A percentile compares a stretch with the other conserved stretches of the same genome.
These are phyloP conservation scores for Syzygium aqueum DNA, from an alignment of 345 rosid species.

Conservation along the genomic window DNA sequence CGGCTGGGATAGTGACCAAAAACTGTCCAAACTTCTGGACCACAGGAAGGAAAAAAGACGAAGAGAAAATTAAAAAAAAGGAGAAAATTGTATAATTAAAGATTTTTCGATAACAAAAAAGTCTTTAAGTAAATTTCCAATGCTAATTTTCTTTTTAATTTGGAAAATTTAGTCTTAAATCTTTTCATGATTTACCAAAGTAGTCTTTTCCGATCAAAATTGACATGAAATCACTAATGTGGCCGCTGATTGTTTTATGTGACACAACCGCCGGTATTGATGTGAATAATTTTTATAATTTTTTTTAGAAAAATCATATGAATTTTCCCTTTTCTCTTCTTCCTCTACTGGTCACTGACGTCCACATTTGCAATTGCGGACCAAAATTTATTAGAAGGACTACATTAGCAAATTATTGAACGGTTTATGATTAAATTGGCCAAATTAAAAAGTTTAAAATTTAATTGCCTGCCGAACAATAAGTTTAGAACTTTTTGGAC, in stretches of 20 bases:
- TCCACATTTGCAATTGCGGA: accelerated
- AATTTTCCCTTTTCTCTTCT: not conserved
- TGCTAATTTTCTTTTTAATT: not conserved
- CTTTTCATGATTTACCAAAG: not conserved
- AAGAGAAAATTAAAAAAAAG: not conserved
- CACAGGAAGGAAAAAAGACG: not conserved
- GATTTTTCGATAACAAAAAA: not conserved
- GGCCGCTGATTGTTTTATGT: accelerated
- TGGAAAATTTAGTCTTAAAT: not conserved
- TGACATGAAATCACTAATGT: accelerated
- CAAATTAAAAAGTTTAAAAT: accelerated
- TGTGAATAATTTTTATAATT: accelerated
- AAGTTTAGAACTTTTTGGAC: accelerated
- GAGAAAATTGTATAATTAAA: not conserved
- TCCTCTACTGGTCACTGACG: accelerated
- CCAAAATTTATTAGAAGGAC: accelerated
- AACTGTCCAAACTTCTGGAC: not conserved
- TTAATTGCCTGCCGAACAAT: accelerated
- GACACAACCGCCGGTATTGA: accelerated
- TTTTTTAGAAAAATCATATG: not conserved
- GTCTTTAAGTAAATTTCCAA: not conserved
- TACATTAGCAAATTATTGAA: not conserved
- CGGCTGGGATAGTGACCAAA: not conserved
- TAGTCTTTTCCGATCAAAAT: not conserved
- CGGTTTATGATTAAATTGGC: accelerated